Percentiles rank a stretch among this genome's conserved stretches.
These are phyloP conservation scores for Hypoxylon sp. DNA, from an alignment of 2,329 filamentous ascomycete species.

Conservation along the genomic window DNA sequence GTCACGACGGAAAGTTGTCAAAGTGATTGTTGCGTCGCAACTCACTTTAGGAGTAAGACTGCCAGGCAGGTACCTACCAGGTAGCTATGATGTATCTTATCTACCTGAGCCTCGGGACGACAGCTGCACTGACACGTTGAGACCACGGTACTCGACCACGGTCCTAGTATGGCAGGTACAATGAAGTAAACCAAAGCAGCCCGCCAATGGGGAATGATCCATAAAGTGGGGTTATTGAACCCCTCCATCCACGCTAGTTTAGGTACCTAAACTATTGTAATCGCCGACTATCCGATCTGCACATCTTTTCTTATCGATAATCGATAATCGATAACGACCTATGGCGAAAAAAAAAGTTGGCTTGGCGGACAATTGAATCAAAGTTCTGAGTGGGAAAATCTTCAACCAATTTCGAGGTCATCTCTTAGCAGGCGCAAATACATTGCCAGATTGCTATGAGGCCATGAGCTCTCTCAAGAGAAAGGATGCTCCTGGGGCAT, in stretches of 20 bases:
- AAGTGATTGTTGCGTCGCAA: slow-evolving; percentile 24
- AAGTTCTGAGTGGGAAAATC: slow-evolving; percentile 30
- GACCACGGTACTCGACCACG: slow-evolving; percentile 10
- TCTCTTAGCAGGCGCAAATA: slow-evolving; percentile 21
- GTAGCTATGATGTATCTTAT: neutral
- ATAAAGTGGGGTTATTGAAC: slow-evolving; percentile 4
- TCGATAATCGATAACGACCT: slow-evolving; percentile 36
- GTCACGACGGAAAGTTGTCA: slow-evolving; percentile 10
- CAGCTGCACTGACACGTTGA: slow-evolving; percentile 20
- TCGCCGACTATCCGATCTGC: slow-evolving; percentile 3
- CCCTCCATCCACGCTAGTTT: slow-evolving; percentile 17
- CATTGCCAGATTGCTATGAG: slow-evolving; percentile 43
- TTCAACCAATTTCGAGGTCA: slow-evolving; percentile 21
- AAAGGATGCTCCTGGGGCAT: slow-evolving; percentile 69
- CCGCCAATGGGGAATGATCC: slow-evolving; percentile 13
- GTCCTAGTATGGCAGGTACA: slow-evolving; percentile 8
- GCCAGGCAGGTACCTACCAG: slow-evolving; percentile 6
- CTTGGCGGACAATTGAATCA: slow-evolving; percentile 21
- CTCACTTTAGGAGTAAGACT: slow-evolving; percentile 16
- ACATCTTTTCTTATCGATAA: slow-evolving; percentile 37
- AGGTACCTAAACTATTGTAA: neutral
- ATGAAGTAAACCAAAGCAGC: slow-evolving; percentile 4
- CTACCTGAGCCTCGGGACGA: slow-evolving; percentile 26
- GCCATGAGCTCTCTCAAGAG: slow-evolving; percentile 71
- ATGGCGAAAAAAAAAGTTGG: slow-evolving; percentile 39